Percentiles rank a stretch among this genome's conserved stretches.
Evolutionary conservation across 1,139 yeast species (phyloP).

Genomic region (Candida tunisiensis): DNA sequence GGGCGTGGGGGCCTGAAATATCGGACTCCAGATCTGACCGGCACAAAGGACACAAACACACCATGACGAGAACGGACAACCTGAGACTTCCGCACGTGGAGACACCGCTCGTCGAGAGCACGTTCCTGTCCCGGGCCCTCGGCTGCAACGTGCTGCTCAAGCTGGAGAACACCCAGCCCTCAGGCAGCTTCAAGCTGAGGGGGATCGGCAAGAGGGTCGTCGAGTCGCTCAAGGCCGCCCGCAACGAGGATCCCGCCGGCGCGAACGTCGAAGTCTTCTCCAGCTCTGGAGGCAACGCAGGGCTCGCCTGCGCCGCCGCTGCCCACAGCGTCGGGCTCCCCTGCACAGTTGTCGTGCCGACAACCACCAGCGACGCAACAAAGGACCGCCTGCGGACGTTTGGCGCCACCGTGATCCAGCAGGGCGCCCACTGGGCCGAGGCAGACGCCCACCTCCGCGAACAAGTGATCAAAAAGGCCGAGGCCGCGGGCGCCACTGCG

Average conservation of each 20-base stretch:
- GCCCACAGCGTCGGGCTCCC: constrained; percentile 27
- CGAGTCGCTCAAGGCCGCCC: constrained; percentile 21
- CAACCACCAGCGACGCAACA: constrained; percentile 26
- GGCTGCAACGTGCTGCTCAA: constrained; percentile 38
- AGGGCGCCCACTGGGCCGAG: constrained; percentile 47
- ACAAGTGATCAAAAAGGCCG: constrained; percentile 19
- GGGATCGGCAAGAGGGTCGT: constrained; percentile 34
- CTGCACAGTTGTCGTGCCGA: constrained; percentile 56
- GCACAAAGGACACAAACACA: too few relatives aligned
- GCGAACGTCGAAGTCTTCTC: constrained; percentile 33
- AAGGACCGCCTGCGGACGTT: constrained; percentile 23
- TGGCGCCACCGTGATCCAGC: constrained; percentile 37
- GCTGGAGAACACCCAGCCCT: constrained; percentile 51
- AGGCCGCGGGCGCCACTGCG: constrained; percentile 9
- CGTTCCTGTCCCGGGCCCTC: constrained; percentile 11
- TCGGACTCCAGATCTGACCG: too few relatives aligned
- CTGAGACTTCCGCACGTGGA: constrained; percentile 4
- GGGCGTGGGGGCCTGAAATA: too few relatives aligned
- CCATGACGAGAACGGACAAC: too few relatives aligned
- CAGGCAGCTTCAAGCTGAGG: constrained; percentile 56
- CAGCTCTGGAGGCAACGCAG: constrained; percentile 70
- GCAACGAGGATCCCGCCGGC: constrained; percentile 4
- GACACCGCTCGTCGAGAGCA: constrained; percentile 15
- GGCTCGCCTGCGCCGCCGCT: constrained; percentile 56
- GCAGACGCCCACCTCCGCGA: constrained; percentile 38